Evolutionary conservation across 148 eudicot genomes (phyloP), one percentile per base, ranked within the genome.

Genomic region (Cornus controversa): DNA sequence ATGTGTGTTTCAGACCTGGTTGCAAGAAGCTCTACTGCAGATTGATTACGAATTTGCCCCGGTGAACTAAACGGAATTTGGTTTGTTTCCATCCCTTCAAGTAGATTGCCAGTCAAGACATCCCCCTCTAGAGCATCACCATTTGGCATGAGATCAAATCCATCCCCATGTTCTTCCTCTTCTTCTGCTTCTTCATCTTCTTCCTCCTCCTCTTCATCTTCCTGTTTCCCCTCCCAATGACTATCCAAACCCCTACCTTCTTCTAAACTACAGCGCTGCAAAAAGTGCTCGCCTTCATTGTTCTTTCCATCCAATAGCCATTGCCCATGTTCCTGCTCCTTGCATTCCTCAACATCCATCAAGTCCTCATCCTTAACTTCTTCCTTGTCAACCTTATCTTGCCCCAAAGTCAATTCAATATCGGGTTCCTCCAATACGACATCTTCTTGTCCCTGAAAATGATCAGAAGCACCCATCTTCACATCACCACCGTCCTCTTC

Each of bases 191-290:
- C 93, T 42, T 66, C 85, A 28, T 80, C 91, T 5, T 80, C 92
- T 13, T 79, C 89, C 58, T 57, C 79, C 8, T 68, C 78, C 45
- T 62, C 81, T 57, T 42, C 88, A 36, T 70, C 80, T 60, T 80
- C 90, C 69, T 64, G 81, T 69, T 79, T 71, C 57, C 50, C 31
- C 13, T 78, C 90, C 50, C 85, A 87, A 45, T 60, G 54, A 27
- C 54, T 66, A 64, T 75, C 69, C 76, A 72, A 71, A 60, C 5
- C 78, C 78, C 42, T 82, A 69, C 13, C 73, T 50, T 76, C 78
- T 62, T 67, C 79, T 45, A 67, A 73, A 72, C 66, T 83, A 78
- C 98, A 94, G 66, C 74, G 90, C 80, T 82, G 91, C 84, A 94
- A 57, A 54, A 84, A 74, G 68, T 77, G 93, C 37, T 85, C 87